Percentiles rank a stretch among this genome's conserved stretches.
These are phyloP conservation scores for Tolypocladium tundrense DNA, from an alignment of 2,329 filamentous ascomycete species.

Conservation along the genomic window DNA sequence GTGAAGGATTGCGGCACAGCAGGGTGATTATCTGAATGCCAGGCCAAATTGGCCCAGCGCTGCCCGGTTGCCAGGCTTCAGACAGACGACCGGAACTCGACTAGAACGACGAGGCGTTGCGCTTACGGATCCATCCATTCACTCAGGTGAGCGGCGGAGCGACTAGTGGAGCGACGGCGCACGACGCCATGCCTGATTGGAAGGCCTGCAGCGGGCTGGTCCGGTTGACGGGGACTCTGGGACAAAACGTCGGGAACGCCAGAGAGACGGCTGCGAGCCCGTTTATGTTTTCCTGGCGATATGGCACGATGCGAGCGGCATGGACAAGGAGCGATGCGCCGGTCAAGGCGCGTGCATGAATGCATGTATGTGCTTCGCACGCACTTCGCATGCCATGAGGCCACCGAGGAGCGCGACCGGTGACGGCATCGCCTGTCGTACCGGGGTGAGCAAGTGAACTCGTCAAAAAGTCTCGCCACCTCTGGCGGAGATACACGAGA, in stretches of 20 bases:
- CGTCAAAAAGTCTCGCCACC: background rate
- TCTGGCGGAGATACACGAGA: background rate
- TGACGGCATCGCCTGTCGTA: background rate
- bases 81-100: background rate
- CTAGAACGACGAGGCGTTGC: background rate
- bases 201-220: conserved; percentile 17
- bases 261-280: background rate
- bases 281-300: background rate
- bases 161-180: conserved; percentile 1
- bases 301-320: background rate
- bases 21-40: background rate
- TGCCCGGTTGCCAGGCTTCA: background rate
- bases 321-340: background rate
- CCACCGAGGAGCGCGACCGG: background rate
- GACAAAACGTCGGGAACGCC: background rate
- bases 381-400: no score
- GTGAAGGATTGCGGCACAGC: no score
- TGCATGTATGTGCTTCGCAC: background rate
- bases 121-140: background rate
- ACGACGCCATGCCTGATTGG: conserved; percentile 15
- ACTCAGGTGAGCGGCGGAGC: background rate
- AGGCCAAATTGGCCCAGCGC: background rate
- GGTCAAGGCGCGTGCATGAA: background rate
- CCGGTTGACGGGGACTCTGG: conserved; percentile 7
- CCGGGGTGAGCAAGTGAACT: background rate